A percentile compares a stretch with the other conserved stretches of the same genome.
Evolutionary conservation across 306 rosid species (phyloP).

Genomic region (barrel medic (Medicago truncatula)): DNA sequence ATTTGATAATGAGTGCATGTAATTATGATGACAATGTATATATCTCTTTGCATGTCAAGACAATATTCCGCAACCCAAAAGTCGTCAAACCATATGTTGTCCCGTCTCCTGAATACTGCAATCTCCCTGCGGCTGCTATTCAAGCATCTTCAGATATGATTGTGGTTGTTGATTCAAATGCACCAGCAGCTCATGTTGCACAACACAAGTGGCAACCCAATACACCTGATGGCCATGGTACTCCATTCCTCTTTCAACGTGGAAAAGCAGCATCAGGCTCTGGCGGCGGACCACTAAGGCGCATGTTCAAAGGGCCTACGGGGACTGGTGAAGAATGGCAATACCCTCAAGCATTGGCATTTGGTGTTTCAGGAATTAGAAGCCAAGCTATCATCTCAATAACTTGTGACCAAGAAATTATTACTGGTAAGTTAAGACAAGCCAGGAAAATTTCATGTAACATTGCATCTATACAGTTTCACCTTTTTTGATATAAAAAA

Average conservation of each 20-base stretch:
- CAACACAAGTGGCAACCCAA: constrained; percentile 98
- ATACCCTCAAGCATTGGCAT: constrained; percentile 88
- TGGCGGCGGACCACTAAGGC: constrained; percentile 74
- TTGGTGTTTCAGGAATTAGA: constrained; percentile 85
- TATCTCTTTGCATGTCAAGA: constrained; percentile 63
- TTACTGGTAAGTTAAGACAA: constrained; percentile 68
- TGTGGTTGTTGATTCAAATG: constrained; percentile 78
- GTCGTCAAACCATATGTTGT: constrained; percentile 77
- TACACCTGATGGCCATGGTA: constrained; percentile 96
- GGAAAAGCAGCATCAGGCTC: constrained; percentile 71
- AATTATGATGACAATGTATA: constrained; percentile 34
- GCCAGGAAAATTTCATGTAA: background rate
- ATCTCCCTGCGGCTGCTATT: constrained; percentile 94
- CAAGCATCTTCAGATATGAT: constrained; percentile 84
- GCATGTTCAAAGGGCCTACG: constrained; percentile 85
- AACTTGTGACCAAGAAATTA: constrained; percentile 84
- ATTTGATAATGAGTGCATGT: constrained; percentile 34
- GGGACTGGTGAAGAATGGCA: constrained; percentile 77
- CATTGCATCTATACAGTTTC: background rate
- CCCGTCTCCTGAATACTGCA: constrained; percentile 86
- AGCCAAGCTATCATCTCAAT: constrained; percentile 82
- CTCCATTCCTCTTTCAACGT: constrained; percentile 94
- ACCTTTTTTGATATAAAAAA: constrained; percentile 11
- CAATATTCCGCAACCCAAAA: constrained; percentile 93
- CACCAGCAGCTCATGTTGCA: constrained; percentile 92